Percentiles rank a stretch among this genome's conserved stretches.
Conservation (phyloP, 2,329 filamentous ascomycete species). For the Leptosphaerulina australis region DNA sequence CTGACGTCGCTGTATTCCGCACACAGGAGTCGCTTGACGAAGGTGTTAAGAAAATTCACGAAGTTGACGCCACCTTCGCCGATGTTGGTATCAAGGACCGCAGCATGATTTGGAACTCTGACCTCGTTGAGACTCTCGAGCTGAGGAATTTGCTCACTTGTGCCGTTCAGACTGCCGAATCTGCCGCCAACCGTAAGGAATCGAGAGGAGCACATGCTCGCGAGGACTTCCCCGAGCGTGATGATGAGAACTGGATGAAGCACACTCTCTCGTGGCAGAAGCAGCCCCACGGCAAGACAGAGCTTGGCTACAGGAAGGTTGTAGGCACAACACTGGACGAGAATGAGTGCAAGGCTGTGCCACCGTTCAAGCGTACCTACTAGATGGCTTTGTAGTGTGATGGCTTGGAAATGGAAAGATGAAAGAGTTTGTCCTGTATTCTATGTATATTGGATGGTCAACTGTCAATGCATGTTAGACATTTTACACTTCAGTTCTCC, state of each 20-base stretch:
- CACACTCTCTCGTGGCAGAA: conserved; percentile 97
- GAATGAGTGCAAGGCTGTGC: conserved; percentile 93
- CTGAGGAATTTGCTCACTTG: conserved; percentile 94
- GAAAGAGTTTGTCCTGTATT: conserved; percentile 33
- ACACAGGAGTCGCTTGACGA: conserved; percentile 92
- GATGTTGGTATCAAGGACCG: conserved; percentile 96
- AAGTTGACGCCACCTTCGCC: conserved; percentile 79
- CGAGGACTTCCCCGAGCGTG: conserved; percentile 94
- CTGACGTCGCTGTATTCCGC: conserved; percentile 94
- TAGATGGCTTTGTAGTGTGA: conserved; percentile 53
- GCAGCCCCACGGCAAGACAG: conserved; percentile 83
- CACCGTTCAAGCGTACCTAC: conserved; percentile 94
- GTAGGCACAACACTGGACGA: conserved; percentile 85
- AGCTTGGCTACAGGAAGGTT: conserved; percentile 85
- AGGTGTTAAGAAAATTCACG: conserved; percentile 84
- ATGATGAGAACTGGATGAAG: conserved; percentile 99
- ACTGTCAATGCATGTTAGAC: conserved; percentile 18
- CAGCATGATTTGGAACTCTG: conserved; percentile 99
- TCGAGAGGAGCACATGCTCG: conserved; percentile 96
- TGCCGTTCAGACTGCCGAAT: conserved; percentile 91
- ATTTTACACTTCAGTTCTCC: conserved; percentile 4
- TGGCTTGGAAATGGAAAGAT: conserved; percentile 5
- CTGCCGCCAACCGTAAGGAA: conserved; percentile 94
- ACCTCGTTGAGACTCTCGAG: conserved; percentile 95
- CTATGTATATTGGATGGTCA: conserved; percentile 45